Evolutionary conservation across 2,329 filamentous ascomycete genomes (phyloP), one percentile per base, ranked within the genome.

Genomic region (Trichoderma sp.): DNA sequence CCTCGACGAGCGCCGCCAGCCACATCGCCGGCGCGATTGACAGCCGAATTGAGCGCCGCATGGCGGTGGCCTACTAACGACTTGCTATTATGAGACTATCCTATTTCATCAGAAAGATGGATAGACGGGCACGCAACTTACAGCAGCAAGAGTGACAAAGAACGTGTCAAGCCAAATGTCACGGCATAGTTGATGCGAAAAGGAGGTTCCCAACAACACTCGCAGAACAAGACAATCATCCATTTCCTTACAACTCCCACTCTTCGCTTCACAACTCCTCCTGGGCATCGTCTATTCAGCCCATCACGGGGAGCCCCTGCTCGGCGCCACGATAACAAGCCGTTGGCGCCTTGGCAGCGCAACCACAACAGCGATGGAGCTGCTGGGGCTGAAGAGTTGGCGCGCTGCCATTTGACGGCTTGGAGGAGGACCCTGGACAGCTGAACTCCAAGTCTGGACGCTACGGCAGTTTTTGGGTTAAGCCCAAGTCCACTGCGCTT

Each of bases 291-390:
- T 24, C 66, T n/a, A 43, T 46, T 49, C 49, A 68, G 37, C 59
- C 66, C 64, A 37, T 56, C 59, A 59, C 43, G 66, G 66, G 59
- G 58, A 64, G 63, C 66, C 66, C 64, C 64, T 66, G 52, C 43
- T 55, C n/a, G 10, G 39, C 37, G 52, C 51, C 58, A 68, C 43
- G 58, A 34, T 59, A 55, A 28, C 46, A 59, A 52, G 54, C 34
- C 63, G 32, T n/a, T 39, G 49, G 63, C 51, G 63, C 34, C 68
- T 61, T 61, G 64, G 64, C 68, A 37, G 28, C 56, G 55, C 56
- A 21, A 34, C 54, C 28, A 66, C 24, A 60, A 46, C 37, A 46
- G 46, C 54, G 37, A 66, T 34, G 56, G 28, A 49, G 39, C 63
- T 46, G 55, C 52, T 37, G 58, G 26, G 51, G 43, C 64, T 55